A percentile compares a stretch with the other conserved stretches of the same genome.
phyloP scores from a whole-genome alignment of 2,329 filamentous ascomycete species.

The Aspergillus melleus region DNA sequence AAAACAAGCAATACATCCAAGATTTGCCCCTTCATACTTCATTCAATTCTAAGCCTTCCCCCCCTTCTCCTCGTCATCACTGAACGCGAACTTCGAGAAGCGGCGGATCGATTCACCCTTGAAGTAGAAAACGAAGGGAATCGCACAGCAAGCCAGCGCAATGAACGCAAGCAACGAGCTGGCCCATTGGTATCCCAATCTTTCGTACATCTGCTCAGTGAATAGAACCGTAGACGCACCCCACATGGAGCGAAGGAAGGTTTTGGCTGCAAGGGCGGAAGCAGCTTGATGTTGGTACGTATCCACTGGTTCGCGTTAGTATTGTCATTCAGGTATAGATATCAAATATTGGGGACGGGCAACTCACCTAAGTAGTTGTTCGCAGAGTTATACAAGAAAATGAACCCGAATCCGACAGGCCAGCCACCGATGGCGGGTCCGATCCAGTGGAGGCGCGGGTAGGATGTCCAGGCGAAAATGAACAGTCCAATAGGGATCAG shows the following conservation, averaged over 20 bases:
- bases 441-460: slow-evolving; percentile 64
- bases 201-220: slow-evolving; percentile 76
- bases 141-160: slow-evolving; percentile 73
- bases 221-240: slow-evolving; percentile 76
- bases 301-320: slow-evolving; percentile 48
- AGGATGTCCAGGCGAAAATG: slow-evolving; percentile 70
- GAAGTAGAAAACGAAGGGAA: slow-evolving; percentile 80
- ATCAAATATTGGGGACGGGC: no score
- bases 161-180: slow-evolving; percentile 71
- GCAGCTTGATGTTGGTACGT: slow-evolving; percentile 74
- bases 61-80: slow-evolving; percentile 51
- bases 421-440: slow-evolving; percentile 71
- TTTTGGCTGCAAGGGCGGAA: slow-evolving; percentile 78
- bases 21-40: no score
- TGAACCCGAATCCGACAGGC: slow-evolving; percentile 76
- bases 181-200: slow-evolving; percentile 75
- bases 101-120: slow-evolving; percentile 71
- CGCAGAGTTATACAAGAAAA: slow-evolving; percentile 78
- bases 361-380: slow-evolving; percentile 73
- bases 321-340: background rate
- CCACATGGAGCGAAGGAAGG: slow-evolving; percentile 76
- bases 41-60: background rate
- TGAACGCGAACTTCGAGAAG: slow-evolving; percentile 71
- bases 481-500: slow-evolving; percentile 67
- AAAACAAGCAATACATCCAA: no score